Base-by-base conservation (phyloP, 768 basidiomycete genomes). In the Amanita rubescens region DNA sequence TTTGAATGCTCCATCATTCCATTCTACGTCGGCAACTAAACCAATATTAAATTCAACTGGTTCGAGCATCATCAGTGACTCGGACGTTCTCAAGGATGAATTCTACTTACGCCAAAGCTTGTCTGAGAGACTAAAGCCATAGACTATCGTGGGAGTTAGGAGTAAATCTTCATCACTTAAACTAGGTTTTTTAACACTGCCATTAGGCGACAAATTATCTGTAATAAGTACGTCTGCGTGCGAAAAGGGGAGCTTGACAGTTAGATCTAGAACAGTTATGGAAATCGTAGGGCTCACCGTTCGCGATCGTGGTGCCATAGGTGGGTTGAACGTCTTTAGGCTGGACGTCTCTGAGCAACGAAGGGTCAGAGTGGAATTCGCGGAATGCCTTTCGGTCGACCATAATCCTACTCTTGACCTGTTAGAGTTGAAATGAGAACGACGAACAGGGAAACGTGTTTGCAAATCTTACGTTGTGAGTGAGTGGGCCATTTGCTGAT, bases 11-110 rank as follows among this genome's bases (percentile, higher is more conserved):
- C 79, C 75, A 9, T 70, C 62, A 56, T 79, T 79, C 79, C 81
- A 84, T 15, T 71, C 67, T 27, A 87, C 79, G 3, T 72, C 69
- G 17, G 66, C 49, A 27, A 86, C 71, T 41, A 77, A 71, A 41
- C 79, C 76, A 5, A 85, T 75, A 43, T 79, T 74, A 59, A 85
- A 80, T 61, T 81, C 82, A 56, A 84, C 81, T 84, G 30, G 22
- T 25, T n/a, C 15, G 45, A 32, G 49, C 39, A 25, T 8, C 53
- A 33, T 15, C 32, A 45, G 37, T 44, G 38, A 8, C 37, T 15
- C 5, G 2, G n/a, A n/a, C 17, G 12, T 30, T 7, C 7, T 38
- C 33, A 34, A 45, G 14, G 20, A 49, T 43, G 15, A 51, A 51
- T 46, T 44, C 5, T 0, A 72, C 79, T 58, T 60, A 82, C 81